These are phyloP conservation scores for Malassezia globosa DNA, from an alignment of 1,284 basidiomycete genomes.

Conservation along the genomic window DNA sequence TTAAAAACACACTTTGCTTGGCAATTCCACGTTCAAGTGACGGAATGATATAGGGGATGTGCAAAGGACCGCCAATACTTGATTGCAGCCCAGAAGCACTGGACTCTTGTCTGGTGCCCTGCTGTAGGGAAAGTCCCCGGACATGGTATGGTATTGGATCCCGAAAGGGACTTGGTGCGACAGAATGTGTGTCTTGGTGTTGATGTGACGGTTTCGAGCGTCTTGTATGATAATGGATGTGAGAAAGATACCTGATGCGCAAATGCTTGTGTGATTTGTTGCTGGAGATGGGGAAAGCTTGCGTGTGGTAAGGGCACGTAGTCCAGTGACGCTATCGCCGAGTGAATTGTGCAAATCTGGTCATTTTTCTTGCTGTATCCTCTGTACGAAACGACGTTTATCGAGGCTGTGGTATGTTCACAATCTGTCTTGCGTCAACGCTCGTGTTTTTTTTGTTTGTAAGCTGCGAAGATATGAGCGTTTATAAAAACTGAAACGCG, in stretches of 20 bases:
- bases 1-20: too few species aligned
- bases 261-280: too few species aligned
- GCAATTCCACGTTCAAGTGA: too few species aligned
- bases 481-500: not conserved
- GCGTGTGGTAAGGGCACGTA: too few species aligned
- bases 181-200: not conserved
- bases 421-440: too few species aligned
- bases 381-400: too few species aligned
- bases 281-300: too few species aligned
- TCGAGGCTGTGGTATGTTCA: too few species aligned
- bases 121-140: conserved; percentile 23
- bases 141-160: conserved; percentile 7
- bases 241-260: too few species aligned
- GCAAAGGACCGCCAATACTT: conserved; percentile 17
- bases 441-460: not conserved
- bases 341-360: too few species aligned
- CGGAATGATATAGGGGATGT: conserved; percentile 9
- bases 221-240: not conserved
- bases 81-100: conserved; percentile 10
- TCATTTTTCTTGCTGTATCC: too few species aligned
- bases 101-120: not conserved
- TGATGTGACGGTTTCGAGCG: not conserved
- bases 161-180: not conserved
- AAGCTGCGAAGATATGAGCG: conserved; percentile 16
- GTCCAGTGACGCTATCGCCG: too few species aligned